Evolutionary conservation across 306 rosid species (phyloP), one percentile per base, ranked within the genome.

Genomic region (Prosopis cineraria): DNA sequence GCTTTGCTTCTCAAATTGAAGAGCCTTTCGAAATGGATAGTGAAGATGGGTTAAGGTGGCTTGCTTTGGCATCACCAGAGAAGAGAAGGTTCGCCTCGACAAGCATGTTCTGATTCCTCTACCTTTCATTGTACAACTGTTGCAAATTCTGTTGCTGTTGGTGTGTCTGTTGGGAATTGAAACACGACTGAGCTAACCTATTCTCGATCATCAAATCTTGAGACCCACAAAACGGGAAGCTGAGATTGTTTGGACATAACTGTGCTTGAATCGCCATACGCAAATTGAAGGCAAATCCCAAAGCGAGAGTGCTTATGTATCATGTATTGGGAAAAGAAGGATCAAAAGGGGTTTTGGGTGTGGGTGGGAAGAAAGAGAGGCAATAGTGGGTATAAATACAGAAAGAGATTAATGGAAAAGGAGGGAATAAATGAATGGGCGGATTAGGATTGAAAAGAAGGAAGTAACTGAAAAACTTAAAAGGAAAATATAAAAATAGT

Each of bases 191-290:
- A n/a, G 29, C 40, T 5, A 84, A 67, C 11, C 79, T 87, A 79
- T 44, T 80, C n/a, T 79, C 83, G 12, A 43, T 60, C 70, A 55
- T 75, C 81, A 56, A 60, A 78, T 78, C 78, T 59, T 78, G 84
- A 12, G 87, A 76, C 14, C 80, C 84, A 16, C 53, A 77, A 39
- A 86, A 75, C 1, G 89, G 87, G 59, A 89, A 85, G 48, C 80
- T 78, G 17, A 68, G 72, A 73, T 81, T 84, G 40, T 81, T 87
- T 6, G 84, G 17, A 36, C 65, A 87, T 68, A 90, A 24, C 69
- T 86, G 93, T 1, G 96, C 91, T 40, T 90, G 90, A 76, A 90
- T 84, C 3, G 96, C 92, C 97, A 78, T 77, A n/a, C 1, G 22
- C 69, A 22, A 20, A 50, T 14, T 39, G 22, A 53, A 36, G 1